Evolutionary conservation across 345 rosid genomes (phyloP).

Genomic region (Salix viminalis): DNA sequence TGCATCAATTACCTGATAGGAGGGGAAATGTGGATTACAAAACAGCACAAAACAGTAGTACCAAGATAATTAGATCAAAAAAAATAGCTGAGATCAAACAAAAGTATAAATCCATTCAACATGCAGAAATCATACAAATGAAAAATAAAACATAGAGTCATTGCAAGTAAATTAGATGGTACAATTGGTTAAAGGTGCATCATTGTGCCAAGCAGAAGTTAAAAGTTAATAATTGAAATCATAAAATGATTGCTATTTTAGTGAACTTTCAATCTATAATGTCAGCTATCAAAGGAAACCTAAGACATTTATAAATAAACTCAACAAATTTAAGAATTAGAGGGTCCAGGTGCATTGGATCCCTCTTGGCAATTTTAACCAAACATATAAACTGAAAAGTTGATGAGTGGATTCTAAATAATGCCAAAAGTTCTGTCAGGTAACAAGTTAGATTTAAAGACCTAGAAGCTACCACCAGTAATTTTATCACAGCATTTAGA

Average conservation of each 20-base stretch:
- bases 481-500: background rate
- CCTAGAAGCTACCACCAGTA: background rate
- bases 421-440: background rate
- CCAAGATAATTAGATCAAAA: background rate
- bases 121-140: background rate
- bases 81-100: background rate
- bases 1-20: conserved; percentile 88
- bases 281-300: background rate
- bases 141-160: background rate
- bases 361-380: background rate
- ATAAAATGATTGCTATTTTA: background rate
- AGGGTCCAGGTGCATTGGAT: background rate
- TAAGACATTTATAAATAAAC: background rate
- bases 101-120: background rate
- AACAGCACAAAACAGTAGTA: conserved; percentile 1
- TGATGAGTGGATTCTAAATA: background rate
- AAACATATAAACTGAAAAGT: background rate
- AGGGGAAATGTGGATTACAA: conserved; percentile 14
- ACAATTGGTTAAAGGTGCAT: background rate
- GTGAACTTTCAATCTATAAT: background rate
- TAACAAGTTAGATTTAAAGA: background rate
- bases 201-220: background rate
- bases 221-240: background rate
- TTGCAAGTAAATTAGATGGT: background rate
- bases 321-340: background rate